These are phyloP conservation scores for Mercurialis annua DNA, from an alignment of 345 rosid genomes.

Conservation along the genomic window DNA sequence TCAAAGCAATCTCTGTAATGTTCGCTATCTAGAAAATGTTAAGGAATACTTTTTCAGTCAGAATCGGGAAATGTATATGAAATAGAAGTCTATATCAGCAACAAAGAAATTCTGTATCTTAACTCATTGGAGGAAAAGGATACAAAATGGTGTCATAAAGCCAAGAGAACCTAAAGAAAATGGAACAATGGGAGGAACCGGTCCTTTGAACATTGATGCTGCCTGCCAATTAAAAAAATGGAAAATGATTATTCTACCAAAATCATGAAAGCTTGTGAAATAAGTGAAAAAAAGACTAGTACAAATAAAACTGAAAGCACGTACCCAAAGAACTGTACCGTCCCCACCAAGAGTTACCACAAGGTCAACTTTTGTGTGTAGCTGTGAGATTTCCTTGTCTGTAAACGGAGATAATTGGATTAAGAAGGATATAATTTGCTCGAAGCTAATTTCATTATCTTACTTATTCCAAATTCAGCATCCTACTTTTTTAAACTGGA, in stretches of 20 bases:
- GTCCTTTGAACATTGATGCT: constrained; percentile 97
- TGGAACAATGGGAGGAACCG: constrained; percentile 96
- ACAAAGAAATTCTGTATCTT: not conserved
- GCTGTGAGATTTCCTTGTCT: constrained; percentile 66
- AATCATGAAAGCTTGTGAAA: constrained; percentile 12
- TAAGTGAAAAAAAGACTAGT: not conserved
- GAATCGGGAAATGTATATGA: not conserved
- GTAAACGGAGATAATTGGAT: constrained; percentile 29
- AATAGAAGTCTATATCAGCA: constrained; percentile 7
- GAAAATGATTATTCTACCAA: constrained; percentile 12
- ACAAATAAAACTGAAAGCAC: constrained; percentile 19
- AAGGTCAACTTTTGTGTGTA: constrained; percentile 88
- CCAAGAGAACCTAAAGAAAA: constrained; percentile 97
- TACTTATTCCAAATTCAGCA: no score
- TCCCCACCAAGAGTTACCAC: constrained; percentile 99
- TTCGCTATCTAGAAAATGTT: constrained; percentile 68
- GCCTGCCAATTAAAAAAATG: constrained; percentile 52
- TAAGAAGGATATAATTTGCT: no score
- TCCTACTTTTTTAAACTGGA: no score
- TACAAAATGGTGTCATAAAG: constrained; percentile 99
- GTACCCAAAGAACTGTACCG: constrained; percentile 99
- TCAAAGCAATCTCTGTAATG: constrained; percentile 77
- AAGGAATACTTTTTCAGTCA: constrained; percentile 28
- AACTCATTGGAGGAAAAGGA: constrained; percentile 37
- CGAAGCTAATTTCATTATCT: no score